phyloP scores from a whole-genome alignment of 192 early-diverging fungal species.

The Coemansia sp. region DNA sequence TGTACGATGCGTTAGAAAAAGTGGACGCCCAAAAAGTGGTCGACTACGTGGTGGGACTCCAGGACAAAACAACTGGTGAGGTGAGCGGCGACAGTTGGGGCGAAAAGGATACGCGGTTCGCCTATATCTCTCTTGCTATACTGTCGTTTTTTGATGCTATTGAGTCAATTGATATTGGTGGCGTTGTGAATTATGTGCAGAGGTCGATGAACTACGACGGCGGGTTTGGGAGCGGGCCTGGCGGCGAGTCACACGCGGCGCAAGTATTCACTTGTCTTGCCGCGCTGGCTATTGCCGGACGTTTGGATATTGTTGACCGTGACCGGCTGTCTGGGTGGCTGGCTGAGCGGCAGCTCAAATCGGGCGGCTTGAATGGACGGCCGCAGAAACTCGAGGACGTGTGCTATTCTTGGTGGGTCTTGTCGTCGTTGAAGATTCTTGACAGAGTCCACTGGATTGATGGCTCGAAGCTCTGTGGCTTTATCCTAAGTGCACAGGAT shows the following conservation, averaged over 20 bases:
- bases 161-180: conserved; percentile 66
- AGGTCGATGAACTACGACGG: conserved; percentile 95
- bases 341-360: conserved; percentile 87
- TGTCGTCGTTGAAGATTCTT: conserved; percentile 84
- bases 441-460: conserved; percentile 87
- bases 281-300: conserved; percentile 79
- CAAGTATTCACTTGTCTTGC: conserved; percentile 94
- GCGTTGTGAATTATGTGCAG: conserved; percentile 72
- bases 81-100: conserved; percentile 93
- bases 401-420: conserved; percentile 99
- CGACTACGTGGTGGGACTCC: conserved; percentile 66
- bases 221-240: conserved; percentile 88
- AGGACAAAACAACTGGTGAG: conserved; percentile 70
- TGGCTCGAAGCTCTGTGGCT: conserved; percentile 66
- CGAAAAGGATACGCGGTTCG: conserved; percentile 93
- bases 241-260: conserved; percentile 90
- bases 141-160: conserved; percentile 76
- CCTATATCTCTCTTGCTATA: conserved; percentile 80
- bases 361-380: conserved; percentile 93
- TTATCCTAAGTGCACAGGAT: conserved; percentile 88
- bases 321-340: conserved; percentile 93
- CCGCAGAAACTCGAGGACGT: conserved; percentile 97
- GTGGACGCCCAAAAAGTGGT: conserved; percentile 69
- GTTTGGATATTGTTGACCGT: conserved; percentile 76
- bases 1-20: conserved; percentile 77